Base-by-base conservation (phyloP, 495 filamentous ascomycete genomes). In the Daldinia concentrica region DNA sequence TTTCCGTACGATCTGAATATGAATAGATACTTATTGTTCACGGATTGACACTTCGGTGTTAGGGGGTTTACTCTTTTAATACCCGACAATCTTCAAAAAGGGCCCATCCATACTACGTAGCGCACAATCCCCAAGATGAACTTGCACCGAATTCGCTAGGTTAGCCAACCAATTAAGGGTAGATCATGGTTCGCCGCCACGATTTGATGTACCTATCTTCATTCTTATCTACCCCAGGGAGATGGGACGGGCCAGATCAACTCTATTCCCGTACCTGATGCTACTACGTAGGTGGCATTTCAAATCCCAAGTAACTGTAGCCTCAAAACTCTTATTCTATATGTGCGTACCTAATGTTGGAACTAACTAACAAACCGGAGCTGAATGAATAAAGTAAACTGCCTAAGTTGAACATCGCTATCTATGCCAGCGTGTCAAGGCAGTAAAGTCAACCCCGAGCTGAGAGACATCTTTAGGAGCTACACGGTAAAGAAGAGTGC, bases 391-490 rank as follows among this genome's bases (percentile, higher is more conserved):
- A 17, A 36, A 62, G 7, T 50, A 50, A 19, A 50, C 14, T 50
- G 68, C 60, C 66, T 73, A 51, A 45, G 69, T 72, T 64, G 57
- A 72, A 77, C 68, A 64, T 60, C 62, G 61, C 54, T 63, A 67
- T 66, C 62, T 55, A 66, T 41, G 4, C 50, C 26, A 30, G 6
- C 15, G 62, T 56, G 75, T 73, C 73, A 77, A 75, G 73, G 66
- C 72, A 77, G 75, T 77, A 77, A 68, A 68, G 56, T 52, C 52
- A 64, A 52, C 51, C 45, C 62, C 51, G 60, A 72, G 69, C 69
- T 68, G 64, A 68, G 45, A 26, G 36, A 29, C 17, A 58, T 30
- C 57, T 37, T 27, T 41, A 62, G 27, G 45, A 26, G 52, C 30
- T 41, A 43, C 7, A 59, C 37, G 3, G 17, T 8, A 48, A 9